Evolutionary conservation across 2,329 filamentous ascomycete genomes (phyloP), one percentile per base, ranked within the genome.

Genomic region (Diaporthe citriasiana): DNA sequence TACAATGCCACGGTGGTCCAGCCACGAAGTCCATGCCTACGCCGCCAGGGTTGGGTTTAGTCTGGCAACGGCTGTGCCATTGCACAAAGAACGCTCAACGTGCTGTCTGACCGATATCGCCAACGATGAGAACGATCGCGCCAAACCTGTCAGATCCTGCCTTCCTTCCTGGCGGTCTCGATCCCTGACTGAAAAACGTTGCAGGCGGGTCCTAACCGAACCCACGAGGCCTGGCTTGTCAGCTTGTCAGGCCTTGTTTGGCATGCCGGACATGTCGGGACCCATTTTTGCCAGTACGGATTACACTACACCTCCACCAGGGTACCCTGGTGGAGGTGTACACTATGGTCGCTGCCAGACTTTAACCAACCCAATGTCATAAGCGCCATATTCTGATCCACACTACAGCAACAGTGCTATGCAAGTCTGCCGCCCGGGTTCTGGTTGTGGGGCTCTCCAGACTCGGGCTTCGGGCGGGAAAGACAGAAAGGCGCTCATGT

Each of bases 131-230:
- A n/a, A 19, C 22, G 63, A 66, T 51, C 45, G 63, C 45, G 45
- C 42, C 30, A 30, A 35, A 55, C 51, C 35, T 56, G 35, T 63
- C 69, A 66, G 57, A 33, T 38, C 38, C 47, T 66, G 63, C 47
- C 47, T 40, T 38, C 4, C 47, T 53, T 38, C 4, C 47, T 53
- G 63, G 25, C 38, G 42, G 63, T 19, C 60, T 50, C 40, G 47
- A 68, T 68, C 63, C 63, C 47, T 68, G 63, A 40, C 63, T 22
- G 33, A 30, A 66, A 66, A 66, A 40, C 2, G 47, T 19, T 68
- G 47, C 63, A 51, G 45, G 47, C 47, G 47, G 63, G 63, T 53
- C 63, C 63, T 68, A 50, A 68, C 63, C 63, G 63, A 66, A 66
- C 63, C 63, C 63, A 66, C 63, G 63, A 51, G 35, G 27, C 13